These are phyloP conservation scores for Linderina pennispora DNA, from an alignment of 192 early-diverging fungal genomes.

Conservation along the genomic window DNA sequence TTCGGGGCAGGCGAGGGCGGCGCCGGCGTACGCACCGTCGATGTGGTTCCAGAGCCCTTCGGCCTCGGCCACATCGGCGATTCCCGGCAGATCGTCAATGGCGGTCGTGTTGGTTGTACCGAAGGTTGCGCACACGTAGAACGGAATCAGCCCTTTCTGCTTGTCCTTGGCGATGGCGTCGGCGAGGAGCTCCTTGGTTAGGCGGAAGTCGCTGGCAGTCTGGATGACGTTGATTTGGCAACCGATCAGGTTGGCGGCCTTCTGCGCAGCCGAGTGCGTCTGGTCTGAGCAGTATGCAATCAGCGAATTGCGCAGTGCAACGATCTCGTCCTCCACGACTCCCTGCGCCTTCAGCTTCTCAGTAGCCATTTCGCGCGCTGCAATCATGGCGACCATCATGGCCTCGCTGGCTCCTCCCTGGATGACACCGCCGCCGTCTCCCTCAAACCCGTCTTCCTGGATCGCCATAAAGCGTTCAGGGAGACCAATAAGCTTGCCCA, in stretches of 20 bases:
- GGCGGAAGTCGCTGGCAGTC: constrained; percentile 24
- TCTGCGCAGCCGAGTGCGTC: constrained; percentile 43
- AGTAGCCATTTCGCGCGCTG: constrained; percentile 38
- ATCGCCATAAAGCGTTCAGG: constrained; percentile 31
- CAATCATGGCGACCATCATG: constrained; percentile 43
- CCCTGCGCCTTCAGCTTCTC: not conserved
- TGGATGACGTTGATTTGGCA: constrained; percentile 21
- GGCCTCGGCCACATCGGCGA: constrained; percentile 29
- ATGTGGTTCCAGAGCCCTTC: constrained; percentile 49
- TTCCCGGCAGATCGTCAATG: constrained; percentile 46
- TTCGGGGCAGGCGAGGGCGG: constrained; percentile 49
- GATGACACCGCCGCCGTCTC: constrained; percentile 51
- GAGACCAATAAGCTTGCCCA: constrained; percentile 48
- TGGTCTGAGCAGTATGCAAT: constrained; percentile 52
- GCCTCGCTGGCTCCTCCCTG: constrained; percentile 51
- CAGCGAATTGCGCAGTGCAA: constrained; percentile 12
- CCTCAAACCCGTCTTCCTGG: constrained; percentile 6
- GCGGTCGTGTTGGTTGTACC: constrained; percentile 50
- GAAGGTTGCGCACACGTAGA: constrained; percentile 49
- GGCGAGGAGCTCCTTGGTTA: constrained; percentile 28
- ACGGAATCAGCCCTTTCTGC: constrained; percentile 43
- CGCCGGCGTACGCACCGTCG: constrained; percentile 52
- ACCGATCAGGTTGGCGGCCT: constrained; percentile 44
- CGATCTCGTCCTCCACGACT: constrained; percentile 16
- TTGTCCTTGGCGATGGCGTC: constrained; percentile 38